Conservation (phyloP, 2,329 filamentous ascomycete species). For the Metarhizium guizhouense region DNA sequence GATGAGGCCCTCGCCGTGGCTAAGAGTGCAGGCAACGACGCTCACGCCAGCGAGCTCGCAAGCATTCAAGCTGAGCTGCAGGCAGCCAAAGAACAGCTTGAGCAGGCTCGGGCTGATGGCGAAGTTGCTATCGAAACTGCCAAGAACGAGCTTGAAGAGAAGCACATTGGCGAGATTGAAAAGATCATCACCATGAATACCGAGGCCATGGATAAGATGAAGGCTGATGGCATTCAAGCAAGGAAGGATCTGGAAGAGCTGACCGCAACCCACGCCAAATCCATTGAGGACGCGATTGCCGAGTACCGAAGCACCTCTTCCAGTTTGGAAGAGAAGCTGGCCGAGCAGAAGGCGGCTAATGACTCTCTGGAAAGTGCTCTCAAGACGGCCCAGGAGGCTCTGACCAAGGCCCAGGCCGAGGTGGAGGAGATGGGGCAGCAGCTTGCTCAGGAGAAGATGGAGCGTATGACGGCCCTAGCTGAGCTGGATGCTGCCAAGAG, state of each 20-base stretch:
- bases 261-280: conserved; percentile 26
- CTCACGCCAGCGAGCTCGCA: conserved; percentile 22
- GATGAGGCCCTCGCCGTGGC: conserved; percentile 20
- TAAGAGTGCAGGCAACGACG: conserved; percentile 20
- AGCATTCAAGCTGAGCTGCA: conserved; percentile 23
- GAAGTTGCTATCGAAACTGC: conserved; percentile 35
- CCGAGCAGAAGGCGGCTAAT: conserved; percentile 26
- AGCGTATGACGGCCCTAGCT: conserved; percentile 48
- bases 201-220: conserved; percentile 31
- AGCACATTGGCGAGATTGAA: conserved; percentile 38
- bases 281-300: conserved; percentile 30
- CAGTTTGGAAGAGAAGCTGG: conserved; percentile 25
- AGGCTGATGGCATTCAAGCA: conserved; percentile 26
- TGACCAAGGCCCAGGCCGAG: conserved; percentile 38
- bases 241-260: conserved; percentile 36
- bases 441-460: conserved; percentile 51
- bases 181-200: conserved; percentile 34
- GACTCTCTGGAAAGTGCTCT: conserved; percentile 27
- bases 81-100: conserved; percentile 33
- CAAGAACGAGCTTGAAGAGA: conserved; percentile 35
- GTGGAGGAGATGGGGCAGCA: conserved; percentile 40
- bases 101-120: conserved; percentile 33
- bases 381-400: conserved; percentile 29
- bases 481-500: conserved; percentile 51
- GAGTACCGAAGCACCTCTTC: conserved; percentile 26